These are phyloP conservation scores for Starmerella roubikii DNA, from an alignment of 805 yeast species.

Conservation along the genomic window DNA sequence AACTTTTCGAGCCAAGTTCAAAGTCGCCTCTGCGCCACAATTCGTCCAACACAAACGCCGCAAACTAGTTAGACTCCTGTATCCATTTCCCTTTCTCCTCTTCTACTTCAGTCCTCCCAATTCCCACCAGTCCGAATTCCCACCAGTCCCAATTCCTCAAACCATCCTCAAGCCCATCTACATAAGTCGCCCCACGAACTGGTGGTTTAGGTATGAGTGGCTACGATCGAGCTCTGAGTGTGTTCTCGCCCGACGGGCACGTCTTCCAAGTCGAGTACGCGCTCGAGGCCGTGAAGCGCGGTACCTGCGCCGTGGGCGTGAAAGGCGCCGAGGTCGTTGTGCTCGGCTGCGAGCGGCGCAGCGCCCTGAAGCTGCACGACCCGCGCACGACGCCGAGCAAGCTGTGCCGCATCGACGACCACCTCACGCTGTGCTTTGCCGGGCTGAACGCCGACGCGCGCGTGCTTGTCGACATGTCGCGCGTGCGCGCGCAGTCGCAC, in stretches of 20 bases:
- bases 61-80: too few relatives aligned
- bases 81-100: too few relatives aligned
- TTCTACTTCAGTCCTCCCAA: too few relatives aligned
- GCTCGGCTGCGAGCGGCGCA: conserved; percentile 91
- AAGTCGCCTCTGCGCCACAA: too few relatives aligned
- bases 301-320: conserved; percentile 96
- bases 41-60: too few relatives aligned
- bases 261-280: conserved; percentile 99
- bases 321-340: conserved; percentile 83
- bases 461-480: conserved; percentile 83
- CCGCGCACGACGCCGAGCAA: conserved; percentile 93
- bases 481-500: conserved; percentile 93
- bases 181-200: too few relatives aligned
- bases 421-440: conserved; percentile 85
- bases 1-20: too few relatives aligned
- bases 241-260: conserved; percentile 98
- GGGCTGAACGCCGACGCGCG: conserved; percentile 98
- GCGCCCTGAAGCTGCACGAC: conserved; percentile 88
- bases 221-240: conserved; percentile 96
- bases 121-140: too few relatives aligned
- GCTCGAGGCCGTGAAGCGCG: conserved; percentile 92
- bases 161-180: too few relatives aligned
- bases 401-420: conserved; percentile 81
- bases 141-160: too few relatives aligned
- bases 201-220: too few relatives aligned